phyloP scores from a whole-genome alignment of 192 early-diverging fungal genomes.

The Geranomyces michiganensis region DNA sequence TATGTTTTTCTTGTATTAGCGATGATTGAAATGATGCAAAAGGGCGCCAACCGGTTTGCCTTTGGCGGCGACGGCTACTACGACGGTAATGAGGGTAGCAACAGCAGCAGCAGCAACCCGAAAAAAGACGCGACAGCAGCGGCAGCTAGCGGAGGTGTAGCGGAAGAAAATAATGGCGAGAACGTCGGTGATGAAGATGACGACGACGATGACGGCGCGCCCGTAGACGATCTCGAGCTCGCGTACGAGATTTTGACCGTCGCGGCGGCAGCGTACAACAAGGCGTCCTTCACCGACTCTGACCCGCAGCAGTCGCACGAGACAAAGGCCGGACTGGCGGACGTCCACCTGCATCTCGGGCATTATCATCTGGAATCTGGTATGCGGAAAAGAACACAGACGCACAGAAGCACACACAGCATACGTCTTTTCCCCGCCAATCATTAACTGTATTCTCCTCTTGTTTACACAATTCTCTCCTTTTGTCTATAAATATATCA shows the following conservation, averaged over 20 bases:
- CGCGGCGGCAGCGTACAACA: conserved; percentile 21
- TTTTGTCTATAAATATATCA: neutral
- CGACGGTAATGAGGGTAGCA: neutral
- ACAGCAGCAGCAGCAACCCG: neutral
- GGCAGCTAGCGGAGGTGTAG: neutral
- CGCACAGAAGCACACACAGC: too few relatives aligned
- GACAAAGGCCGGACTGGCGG: conserved; percentile 3
- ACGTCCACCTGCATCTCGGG: conserved; percentile 25
- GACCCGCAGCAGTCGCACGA: neutral
- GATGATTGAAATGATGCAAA: conserved; percentile 13
- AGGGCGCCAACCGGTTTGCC: conserved; percentile 14
- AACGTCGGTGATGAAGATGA: conserved; percentile 12
- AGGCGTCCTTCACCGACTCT: neutral
- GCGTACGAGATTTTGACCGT: conserved; percentile 26
- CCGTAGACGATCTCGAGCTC: conserved; percentile 21
- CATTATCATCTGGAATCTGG: conserved; percentile 31
- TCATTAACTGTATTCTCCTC: neutral
- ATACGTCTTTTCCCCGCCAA: too few relatives aligned
- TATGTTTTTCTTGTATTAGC: too few relatives aligned
- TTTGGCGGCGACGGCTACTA: conserved; percentile 22
- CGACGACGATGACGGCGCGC: conserved; percentile 5
- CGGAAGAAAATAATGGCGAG: neutral
- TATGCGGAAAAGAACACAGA: neutral
- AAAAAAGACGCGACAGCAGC: too few relatives aligned
- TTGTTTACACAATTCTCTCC: too few relatives aligned